These are phyloP conservation scores for Cyamopsis tetragonoloba DNA, from an alignment of 306 rosid species.

Conservation along the genomic window DNA sequence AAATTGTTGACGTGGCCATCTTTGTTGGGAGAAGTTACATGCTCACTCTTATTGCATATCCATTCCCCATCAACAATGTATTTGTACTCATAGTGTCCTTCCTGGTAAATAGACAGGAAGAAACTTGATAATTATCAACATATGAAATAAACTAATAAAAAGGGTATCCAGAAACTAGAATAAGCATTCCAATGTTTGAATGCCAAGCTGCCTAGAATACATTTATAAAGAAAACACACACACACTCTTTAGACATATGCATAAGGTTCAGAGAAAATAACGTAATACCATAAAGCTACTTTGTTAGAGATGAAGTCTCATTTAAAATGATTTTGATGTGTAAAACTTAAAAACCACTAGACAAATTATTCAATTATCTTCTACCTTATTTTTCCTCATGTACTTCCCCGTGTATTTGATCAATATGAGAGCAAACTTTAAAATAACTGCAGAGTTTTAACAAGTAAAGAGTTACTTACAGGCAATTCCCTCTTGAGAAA, in stretches of 20 bases:
- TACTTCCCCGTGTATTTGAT: not conserved
- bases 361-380: not conserved
- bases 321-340: not conserved
- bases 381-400: not conserved
- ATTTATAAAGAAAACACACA: not conserved
- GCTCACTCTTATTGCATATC: constrained; percentile 52
- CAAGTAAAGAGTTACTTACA: constrained; percentile 48
- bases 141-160: not conserved
- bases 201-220: not conserved
- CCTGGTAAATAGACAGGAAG: constrained; percentile 47
- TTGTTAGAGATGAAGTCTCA: not conserved
- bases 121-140: constrained; percentile 3
- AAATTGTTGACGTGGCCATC: constrained; percentile 89
- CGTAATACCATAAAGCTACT: not conserved
- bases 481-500: constrained; percentile 68
- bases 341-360: not conserved
- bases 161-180: constrained; percentile 5
- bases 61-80: constrained; percentile 83
- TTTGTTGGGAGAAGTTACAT: constrained; percentile 54
- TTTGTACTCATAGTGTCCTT: constrained; percentile 94
- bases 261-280: not conserved
- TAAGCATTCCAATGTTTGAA: not conserved
- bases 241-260: too few species aligned
- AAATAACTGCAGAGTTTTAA: not conserved
- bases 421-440: constrained; percentile 10